Conservation (phyloP, 768 basidiomycete species). For the Exidia glandulosa region DNA sequence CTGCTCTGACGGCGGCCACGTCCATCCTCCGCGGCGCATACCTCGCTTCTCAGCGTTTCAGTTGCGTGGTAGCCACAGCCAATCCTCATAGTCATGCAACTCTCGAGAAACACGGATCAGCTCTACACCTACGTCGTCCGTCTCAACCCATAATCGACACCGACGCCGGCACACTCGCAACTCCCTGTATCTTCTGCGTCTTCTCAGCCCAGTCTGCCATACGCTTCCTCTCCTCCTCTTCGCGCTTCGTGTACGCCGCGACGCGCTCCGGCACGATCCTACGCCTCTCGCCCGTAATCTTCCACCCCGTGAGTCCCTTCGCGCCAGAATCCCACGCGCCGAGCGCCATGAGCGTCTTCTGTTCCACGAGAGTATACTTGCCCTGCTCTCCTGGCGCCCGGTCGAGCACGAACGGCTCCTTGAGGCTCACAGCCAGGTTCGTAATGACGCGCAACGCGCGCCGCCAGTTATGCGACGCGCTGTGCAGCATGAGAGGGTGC, state of each 20-base stretch:
- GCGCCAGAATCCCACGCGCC: conserved; percentile 25
- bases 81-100: too few relatives aligned
- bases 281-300: conserved; percentile 35
- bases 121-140: too few relatives aligned
- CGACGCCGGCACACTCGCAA: too few relatives aligned
- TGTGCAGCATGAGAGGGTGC: conserved; percentile 56
- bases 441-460: conserved; percentile 53
- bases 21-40: too few relatives aligned
- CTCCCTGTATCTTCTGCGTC: too few relatives aligned
- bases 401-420: conserved; percentile 43
- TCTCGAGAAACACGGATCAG: too few relatives aligned
- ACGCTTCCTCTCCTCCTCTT: background rate
- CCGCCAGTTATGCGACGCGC: conserved; percentile 48
- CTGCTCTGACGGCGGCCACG: too few relatives aligned
- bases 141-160: too few relatives aligned
- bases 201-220: background rate
- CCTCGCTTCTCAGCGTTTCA: too few relatives aligned
- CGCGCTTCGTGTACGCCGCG: background rate
- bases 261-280: conserved; percentile 37
- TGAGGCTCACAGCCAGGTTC: conserved; percentile 49
- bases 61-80: too few relatives aligned
- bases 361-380: conserved; percentile 47
- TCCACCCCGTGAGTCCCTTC: conserved; percentile 17
- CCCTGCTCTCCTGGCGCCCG: conserved; percentile 26
- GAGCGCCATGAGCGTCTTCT: conserved; percentile 44